Evolutionary conservation across 2,329 filamentous ascomycete genomes (phyloP).

Genomic region (Fusarium avenaceum): DNA sequence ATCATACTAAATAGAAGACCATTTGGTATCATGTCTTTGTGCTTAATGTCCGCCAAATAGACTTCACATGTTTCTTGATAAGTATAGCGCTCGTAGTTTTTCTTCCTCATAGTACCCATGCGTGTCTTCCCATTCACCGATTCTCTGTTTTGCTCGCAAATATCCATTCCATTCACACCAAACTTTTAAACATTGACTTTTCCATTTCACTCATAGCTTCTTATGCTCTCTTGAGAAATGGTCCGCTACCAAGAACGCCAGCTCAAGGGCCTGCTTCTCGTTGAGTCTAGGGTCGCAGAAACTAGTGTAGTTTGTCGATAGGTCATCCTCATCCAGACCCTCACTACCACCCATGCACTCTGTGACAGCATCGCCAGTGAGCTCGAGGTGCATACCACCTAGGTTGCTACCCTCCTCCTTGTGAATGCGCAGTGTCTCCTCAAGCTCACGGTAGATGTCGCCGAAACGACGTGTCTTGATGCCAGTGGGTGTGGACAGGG

Average conservation of each 20-base stretch:
- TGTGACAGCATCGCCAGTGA: constrained; percentile 96
- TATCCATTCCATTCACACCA: not conserved
- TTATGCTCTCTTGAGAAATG: constrained; percentile 68
- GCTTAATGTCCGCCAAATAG: not conserved
- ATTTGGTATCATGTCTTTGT: constrained; percentile 4
- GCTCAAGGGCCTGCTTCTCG: constrained; percentile 96
- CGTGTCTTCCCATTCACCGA: not conserved
- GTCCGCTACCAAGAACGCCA: constrained; percentile 93
- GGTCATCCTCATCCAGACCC: constrained; percentile 86
- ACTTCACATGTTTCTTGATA: not conserved
- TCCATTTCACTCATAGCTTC: not conserved
- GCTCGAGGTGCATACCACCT: constrained; percentile 92
- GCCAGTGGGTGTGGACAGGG: constrained; percentile 75
- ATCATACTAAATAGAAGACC: constrained; percentile 16
- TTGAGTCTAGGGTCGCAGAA: constrained; percentile 97
- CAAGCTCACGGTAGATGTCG: constrained; percentile 89
- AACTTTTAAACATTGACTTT: not conserved
- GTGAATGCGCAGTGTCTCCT: constrained; percentile 86
- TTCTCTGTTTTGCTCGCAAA: constrained; percentile 7
- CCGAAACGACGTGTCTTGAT: constrained; percentile 94
- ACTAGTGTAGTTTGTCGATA: constrained; percentile 92
- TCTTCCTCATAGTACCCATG: not conserved
- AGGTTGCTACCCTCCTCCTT: constrained; percentile 86
- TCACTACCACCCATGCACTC: constrained; percentile 95
- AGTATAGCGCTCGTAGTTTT: not conserved